Percentiles rank a stretch among this genome's conserved stretches.
phyloP scores from a whole-genome alignment of 306 rosid species.

The Malus asiatica region DNA sequence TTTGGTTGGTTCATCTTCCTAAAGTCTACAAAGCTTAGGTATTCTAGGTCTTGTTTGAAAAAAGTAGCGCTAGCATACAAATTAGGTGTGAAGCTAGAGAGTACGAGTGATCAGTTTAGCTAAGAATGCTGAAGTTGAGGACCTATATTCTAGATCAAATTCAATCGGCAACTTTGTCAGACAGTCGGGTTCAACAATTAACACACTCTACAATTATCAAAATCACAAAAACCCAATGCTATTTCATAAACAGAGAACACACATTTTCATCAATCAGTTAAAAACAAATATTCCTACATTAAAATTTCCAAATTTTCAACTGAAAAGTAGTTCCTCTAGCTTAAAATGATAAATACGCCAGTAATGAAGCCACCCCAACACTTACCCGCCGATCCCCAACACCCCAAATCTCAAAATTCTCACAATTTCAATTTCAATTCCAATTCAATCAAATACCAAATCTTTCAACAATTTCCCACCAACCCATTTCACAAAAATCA shows the following conservation, averaged over 20 bases:
- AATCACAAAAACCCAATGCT: background rate
- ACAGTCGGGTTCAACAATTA: background rate
- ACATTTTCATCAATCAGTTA: background rate
- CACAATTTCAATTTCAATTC: background rate
- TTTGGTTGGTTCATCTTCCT: background rate
- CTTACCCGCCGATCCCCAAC: background rate
- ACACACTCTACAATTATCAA: background rate
- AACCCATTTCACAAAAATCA: constrained; percentile 3
- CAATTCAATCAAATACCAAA: constrained; percentile 8
- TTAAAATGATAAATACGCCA: background rate
- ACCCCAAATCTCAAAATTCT: background rate
- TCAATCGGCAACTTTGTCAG: background rate
- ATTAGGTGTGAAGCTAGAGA: background rate
- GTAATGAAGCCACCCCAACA: background rate
- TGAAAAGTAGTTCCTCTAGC: background rate
- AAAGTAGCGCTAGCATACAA: too few species aligned
- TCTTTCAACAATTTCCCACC: background rate
- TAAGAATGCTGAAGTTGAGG: background rate
- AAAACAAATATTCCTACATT: background rate
- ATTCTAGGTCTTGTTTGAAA: too few species aligned
- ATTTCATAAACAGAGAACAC: background rate
- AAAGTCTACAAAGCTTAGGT: background rate
- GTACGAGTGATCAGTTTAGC: background rate
- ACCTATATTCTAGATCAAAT: background rate
- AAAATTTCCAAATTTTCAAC: background rate